Evolutionary conservation across 768 basidiomycete species (phyloP), one percentile per base, ranked within the genome.

Genomic region (Neoboletus magnificus): DNA sequence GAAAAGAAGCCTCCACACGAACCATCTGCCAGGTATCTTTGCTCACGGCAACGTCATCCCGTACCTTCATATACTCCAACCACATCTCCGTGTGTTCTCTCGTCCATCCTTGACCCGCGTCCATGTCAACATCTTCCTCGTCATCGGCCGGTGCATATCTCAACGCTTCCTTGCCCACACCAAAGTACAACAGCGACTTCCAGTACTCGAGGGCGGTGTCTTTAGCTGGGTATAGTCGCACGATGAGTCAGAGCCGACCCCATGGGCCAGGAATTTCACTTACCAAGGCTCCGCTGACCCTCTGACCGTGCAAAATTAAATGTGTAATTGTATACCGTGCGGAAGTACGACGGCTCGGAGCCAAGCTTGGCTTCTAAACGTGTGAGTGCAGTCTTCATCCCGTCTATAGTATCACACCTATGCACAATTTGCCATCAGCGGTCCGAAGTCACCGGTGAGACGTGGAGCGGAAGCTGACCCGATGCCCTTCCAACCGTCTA

Each of bases 21-120:
- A 89, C 91, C 91, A 93, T 93, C 49, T 78, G 71, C 92, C 91
- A 93, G 18, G 89, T 90, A 73, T 93, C 92, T 73, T 89, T 91
- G 73, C 89, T 93, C 32, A 95, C 80, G 5, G 90, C 91, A 66
- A 87, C 88, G 22, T 76, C 76, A 1, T 83, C 84, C 60, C 81
- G 85, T 66, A 80, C 74, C 9, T 48, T 58, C 68, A 94, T 70
- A 68, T 84, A 95, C n/a, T 86, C 83, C 63, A 87, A 82, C 93
- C 93, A 95, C 81, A 81, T 82, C 25, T 82, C 67, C 16, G 79
- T 82, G 65, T 87, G 81, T 57, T 82, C 78, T 46, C 75, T 73
- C 59, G 78, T 76, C 86, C 87, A 92, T 3, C 87, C 87, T 10
- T 73, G 77, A 25, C 70, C 71, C 8, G 41, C 62, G 42, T 66